Base-by-base conservation (phyloP, 345 rosid genomes). In the Gossypium rotundifolium region DNA sequence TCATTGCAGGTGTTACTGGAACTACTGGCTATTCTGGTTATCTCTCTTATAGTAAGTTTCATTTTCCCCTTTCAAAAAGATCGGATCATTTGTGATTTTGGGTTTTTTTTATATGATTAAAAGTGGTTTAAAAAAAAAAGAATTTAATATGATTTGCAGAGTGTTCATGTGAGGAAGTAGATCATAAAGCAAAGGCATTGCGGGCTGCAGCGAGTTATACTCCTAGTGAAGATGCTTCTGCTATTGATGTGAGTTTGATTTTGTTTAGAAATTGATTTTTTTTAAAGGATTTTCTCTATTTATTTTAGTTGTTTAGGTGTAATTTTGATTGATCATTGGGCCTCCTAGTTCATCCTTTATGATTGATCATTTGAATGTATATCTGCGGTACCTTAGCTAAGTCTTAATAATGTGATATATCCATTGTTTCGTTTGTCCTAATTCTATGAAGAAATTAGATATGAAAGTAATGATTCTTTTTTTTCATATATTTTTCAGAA, bases 101-200 rank as follows among this genome's bases (percentile, higher is more conserved):
- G 22, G 22, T 22, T 22, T 22, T 22, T 22, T 22, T 22, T 22
- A 22, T 22, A 22, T 22, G 22, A 22, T 22, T 22, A 22, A 22
- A 22, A 22, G 22, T 22, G 22, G 22, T 22, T 22, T 22, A 0
- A 0, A 0, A 22, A 22, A 22, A 22, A 22, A 22, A 22, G 22
- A 22, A 22, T 22, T 22, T 22, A 22, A 22, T 22, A 22, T 22
- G 22, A 22, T 22, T 22, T 22, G 1, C 22, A 22, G 22, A 22
- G 22, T 22, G 88, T 78, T 64, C 91, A 45, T 70, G 83, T 66
- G 90, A 91, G 73, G 93, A 94, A 80, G 81, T 91, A 52, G 88
- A 87, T 48, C 85, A 88, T 67, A 91, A 85, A 83, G 85, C 91
- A 11, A 92, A 84, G 82, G 81, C 84, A 16, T 80, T 91, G 74